These are phyloP conservation scores for Boletus rubescentipes DNA, from an alignment of 768 basidiomycete species.

Conservation along the genomic window DNA sequence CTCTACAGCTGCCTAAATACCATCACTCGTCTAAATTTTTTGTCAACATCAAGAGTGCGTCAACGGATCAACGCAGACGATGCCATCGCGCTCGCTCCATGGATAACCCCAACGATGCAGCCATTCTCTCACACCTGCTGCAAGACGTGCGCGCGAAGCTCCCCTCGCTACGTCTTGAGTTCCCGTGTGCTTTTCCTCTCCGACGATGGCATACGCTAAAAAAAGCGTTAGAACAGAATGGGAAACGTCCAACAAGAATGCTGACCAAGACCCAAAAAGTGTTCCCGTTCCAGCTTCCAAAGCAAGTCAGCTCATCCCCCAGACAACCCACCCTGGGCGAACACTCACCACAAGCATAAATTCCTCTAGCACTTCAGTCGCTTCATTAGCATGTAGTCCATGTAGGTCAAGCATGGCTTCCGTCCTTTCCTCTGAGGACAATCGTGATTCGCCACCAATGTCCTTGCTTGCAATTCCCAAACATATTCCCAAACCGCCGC, in stretches of 20 bases:
- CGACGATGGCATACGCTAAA: conserved; percentile 84
- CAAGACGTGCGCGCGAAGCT: conserved; percentile 78
- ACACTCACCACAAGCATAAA: conserved; percentile 81
- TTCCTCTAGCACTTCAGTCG: conserved; percentile 84
- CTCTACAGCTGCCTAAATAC: background rate
- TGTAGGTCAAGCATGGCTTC: conserved; percentile 89
- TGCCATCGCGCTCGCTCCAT: conserved; percentile 90
- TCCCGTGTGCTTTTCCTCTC: conserved; percentile 95
- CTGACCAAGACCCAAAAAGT: conserved; percentile 81
- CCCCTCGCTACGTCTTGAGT: conserved; percentile 83
- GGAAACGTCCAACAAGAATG: conserved; percentile 21
- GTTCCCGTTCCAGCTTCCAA: conserved; percentile 77
- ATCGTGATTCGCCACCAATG: conserved; percentile 49
- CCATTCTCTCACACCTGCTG: conserved; percentile 87
- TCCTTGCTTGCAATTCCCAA: conserved; percentile 78
- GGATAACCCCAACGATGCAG: conserved; percentile 94
- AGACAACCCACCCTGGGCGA: background rate
- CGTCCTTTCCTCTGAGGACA: conserved; percentile 84
- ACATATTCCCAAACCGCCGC: conserved; percentile 80
- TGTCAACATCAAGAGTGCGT: conserved; percentile 55
- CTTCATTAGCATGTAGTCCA: conserved; percentile 92
- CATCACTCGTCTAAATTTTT: conserved; percentile 9
- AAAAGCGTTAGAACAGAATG: conserved; percentile 6
- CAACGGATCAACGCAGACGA: conserved; percentile 83
- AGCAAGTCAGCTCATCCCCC: conserved; percentile 13